A percentile compares a stretch with the other conserved stretches of the same genome.
Evolutionary conservation across 768 basidiomycete genomes (phyloP).

Genomic region (Ramaria rubella): DNA sequence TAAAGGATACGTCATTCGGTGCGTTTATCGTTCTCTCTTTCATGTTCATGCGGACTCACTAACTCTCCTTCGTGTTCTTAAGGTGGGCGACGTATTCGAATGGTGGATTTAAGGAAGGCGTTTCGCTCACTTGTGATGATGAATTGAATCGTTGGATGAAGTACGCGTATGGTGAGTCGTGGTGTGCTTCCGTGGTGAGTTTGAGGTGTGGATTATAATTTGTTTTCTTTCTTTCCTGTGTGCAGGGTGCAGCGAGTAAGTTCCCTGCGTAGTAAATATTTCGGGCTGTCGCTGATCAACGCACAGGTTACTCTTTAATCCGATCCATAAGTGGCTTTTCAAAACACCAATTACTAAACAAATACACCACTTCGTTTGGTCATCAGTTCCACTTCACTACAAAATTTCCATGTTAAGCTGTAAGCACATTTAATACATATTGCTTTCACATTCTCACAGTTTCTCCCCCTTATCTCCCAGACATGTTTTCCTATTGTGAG

Average conservation of each 20-base stretch:
- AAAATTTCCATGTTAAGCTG: too few relatives aligned
- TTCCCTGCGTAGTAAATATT: background rate
- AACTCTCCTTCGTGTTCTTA: too few relatives aligned
- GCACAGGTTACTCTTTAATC: conserved; percentile 70
- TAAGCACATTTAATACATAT: too few relatives aligned
- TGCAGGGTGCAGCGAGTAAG: background rate
- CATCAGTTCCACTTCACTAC: conserved; percentile 47
- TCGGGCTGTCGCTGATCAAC: conserved; percentile 1
- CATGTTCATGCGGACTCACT: too few relatives aligned
- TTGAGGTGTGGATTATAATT: too few relatives aligned
- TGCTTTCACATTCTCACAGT: conserved; percentile 59
- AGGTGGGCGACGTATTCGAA: conserved; percentile 85
- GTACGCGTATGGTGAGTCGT: conserved; percentile 75
- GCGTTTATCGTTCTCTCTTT: too few relatives aligned
- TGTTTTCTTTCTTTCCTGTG: too few relatives aligned
- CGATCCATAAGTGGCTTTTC: conserved; percentile 68
- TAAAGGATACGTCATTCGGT: conserved; percentile 66
- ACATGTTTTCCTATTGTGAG: conserved; percentile 43
- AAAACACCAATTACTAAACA: conserved; percentile 80
- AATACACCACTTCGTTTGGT: conserved; percentile 72
- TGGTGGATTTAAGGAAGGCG: conserved; percentile 87
- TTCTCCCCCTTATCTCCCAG: conserved; percentile 60
- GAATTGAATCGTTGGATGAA: conserved; percentile 93
- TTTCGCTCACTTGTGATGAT: conserved; percentile 82
- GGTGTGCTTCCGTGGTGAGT: too few relatives aligned